Percentiles rank a stretch among this genome's conserved stretches.
Evolutionary conservation across 306 rosid genomes (phyloP).

Genomic region (Clitoria ternatea): DNA sequence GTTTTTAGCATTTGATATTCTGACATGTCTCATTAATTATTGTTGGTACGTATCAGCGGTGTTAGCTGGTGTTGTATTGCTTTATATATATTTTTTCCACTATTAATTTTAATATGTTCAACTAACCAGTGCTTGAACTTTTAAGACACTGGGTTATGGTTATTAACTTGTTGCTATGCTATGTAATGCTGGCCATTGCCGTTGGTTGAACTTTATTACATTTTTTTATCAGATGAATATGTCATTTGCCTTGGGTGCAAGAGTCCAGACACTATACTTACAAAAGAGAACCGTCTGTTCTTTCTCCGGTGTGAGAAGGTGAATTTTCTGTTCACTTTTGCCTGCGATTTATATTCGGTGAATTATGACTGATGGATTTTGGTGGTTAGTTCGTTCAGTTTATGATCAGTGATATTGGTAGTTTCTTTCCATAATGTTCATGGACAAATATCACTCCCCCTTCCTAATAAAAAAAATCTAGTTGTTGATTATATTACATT

Average conservation of each 20-base stretch:
- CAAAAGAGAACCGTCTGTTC: slow-evolving; percentile 95
- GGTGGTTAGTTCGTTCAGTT: background rate
- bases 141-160: no score
- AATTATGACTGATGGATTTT: background rate
- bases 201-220: background rate
- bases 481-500: background rate
- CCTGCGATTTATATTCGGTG: background rate
- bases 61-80: background rate
- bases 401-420: background rate
- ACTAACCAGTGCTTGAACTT: background rate
- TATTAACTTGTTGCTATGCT: background rate
- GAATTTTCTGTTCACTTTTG: slow-evolving; percentile 5
- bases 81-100: background rate
- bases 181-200: background rate
- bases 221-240: slow-evolving; percentile 66
- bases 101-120: background rate
- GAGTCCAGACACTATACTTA: slow-evolving; percentile 91
- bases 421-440: background rate
- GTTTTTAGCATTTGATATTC: background rate
- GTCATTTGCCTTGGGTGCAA: slow-evolving; percentile 91
- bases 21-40: background rate
- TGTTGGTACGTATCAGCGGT: background rate
- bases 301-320: slow-evolving; percentile 99
- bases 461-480: background rate
- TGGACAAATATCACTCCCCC: no score